Conservation (phyloP, 176 grass and related monocot genomes). For the Oropetium thomaeum region DNA sequence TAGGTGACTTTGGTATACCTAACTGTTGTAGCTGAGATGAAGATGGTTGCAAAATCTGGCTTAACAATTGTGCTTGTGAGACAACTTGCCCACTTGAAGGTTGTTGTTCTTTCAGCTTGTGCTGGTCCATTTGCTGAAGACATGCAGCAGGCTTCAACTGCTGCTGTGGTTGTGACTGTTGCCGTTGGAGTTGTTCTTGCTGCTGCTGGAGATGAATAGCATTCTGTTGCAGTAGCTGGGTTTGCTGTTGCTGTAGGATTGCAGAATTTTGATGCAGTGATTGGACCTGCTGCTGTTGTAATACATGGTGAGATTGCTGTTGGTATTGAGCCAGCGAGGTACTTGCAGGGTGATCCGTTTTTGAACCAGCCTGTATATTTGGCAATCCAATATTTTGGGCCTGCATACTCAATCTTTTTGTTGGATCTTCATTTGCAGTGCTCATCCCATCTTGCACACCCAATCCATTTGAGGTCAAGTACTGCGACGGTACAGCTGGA, state of each 20-base stretch:
- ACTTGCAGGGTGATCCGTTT: constrained; percentile 41
- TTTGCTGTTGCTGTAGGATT: constrained; percentile 55
- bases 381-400: constrained; percentile 47
- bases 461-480: constrained; percentile 44
- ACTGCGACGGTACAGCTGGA: constrained; percentile 42
- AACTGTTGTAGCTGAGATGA: constrained; percentile 70
- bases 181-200: constrained; percentile 56
- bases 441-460: constrained; percentile 51
- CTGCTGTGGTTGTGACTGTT: constrained; percentile 50
- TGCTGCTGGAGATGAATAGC: constrained; percentile 52
- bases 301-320: constrained; percentile 45
- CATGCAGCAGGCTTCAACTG: constrained; percentile 44
- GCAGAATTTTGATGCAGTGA: constrained; percentile 49
- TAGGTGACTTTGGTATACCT: constrained; percentile 53
- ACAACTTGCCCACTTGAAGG: constrained; percentile 43
- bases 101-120: constrained; percentile 53
- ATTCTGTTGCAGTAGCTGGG: constrained; percentile 54
- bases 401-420: constrained; percentile 64
- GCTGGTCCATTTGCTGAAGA: constrained; percentile 48
- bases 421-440: constrained; percentile 45
- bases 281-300: constrained; percentile 59
- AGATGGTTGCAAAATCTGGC: constrained; percentile 70
- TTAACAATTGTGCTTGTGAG: constrained; percentile 50
- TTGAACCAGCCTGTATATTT: constrained; percentile 66
- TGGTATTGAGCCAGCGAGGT: constrained; percentile 43